Evolutionary conservation across 2,329 filamentous ascomycete genomes (phyloP).

Genomic region (Monosporascus sp.): DNA sequence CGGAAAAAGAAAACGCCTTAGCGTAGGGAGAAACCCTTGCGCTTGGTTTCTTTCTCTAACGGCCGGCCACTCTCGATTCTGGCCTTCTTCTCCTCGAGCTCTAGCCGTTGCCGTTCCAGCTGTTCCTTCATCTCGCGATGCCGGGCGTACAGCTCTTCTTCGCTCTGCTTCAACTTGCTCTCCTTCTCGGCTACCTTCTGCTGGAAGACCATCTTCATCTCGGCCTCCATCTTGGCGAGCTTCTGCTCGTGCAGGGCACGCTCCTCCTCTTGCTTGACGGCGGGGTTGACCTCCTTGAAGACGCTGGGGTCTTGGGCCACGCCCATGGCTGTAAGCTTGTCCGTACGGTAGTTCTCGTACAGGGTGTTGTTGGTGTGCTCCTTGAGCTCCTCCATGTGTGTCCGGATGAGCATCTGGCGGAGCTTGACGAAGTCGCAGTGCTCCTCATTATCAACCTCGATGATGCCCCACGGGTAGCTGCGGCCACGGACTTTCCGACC

Average conservation of each 20-base stretch:
- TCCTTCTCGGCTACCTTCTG: conserved; percentile 99
- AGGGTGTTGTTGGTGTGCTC: conserved; percentile 99
- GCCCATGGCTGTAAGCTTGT: conserved; percentile 98
- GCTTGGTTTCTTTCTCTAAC: conserved; percentile 95
- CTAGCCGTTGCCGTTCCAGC: conserved; percentile 86
- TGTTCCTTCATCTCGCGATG: conserved; percentile 99
- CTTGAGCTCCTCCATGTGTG: conserved; percentile 99
- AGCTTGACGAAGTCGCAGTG: conserved; percentile 99
- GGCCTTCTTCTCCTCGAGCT: conserved; percentile 97
- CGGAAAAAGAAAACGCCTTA: conserved; percentile 44
- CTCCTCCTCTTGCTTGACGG: conserved; percentile 99
- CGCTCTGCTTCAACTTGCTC: conserved; percentile 98
- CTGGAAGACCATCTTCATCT: conserved; percentile 99
- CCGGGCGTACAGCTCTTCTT: conserved; percentile 95
- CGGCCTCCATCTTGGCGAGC: conserved; percentile 99
- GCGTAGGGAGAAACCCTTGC: conserved; percentile 98
- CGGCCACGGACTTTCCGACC: conserved; percentile 94
- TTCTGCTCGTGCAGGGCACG: conserved; percentile 97
- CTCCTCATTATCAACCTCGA: conserved; percentile 99
- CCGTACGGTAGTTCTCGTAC: conserved; percentile 99
- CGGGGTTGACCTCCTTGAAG: conserved; percentile 99
- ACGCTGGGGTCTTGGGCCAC: conserved; percentile 97
- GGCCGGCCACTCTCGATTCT: conserved; percentile 93
- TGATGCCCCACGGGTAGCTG: conserved; percentile 95
- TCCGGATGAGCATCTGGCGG: conserved; percentile 98